A percentile compares a stretch with the other conserved stretches of the same genome.
Conservation (phyloP, 164 flowering plant species). For the Tinospora cordifolia region DNA sequence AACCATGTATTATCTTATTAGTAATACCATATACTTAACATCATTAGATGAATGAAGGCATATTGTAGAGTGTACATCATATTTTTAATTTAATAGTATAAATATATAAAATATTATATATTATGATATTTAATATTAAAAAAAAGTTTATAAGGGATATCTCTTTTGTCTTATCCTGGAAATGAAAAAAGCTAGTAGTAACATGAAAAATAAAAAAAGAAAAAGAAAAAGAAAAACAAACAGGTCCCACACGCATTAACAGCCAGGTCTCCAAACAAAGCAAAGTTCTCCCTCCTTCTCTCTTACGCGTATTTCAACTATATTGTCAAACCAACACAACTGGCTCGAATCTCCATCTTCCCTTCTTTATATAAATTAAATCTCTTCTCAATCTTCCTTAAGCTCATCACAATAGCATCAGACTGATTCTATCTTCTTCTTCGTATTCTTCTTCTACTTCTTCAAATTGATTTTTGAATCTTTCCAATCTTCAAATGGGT, state of each 20-base stretch:
- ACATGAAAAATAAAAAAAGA: neutral
- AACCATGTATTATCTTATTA: too few species aligned
- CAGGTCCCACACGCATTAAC: conserved; percentile 3
- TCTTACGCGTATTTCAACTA: neutral
- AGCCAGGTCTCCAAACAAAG: neutral
- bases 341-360: neutral
- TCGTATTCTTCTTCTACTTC: neutral
- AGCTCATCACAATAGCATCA: too few species aligned
- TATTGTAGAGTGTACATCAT: too few species aligned
- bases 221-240: neutral
- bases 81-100: too few species aligned
- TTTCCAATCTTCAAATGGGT: conserved; percentile 4
- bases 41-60: too few species aligned
- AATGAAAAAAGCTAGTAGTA: too few species aligned
- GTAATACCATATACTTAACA: too few species aligned
- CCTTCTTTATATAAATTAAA: neutral
- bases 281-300: neutral
- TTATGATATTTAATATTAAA: too few species aligned
- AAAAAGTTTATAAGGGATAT: too few species aligned
- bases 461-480: neutral
- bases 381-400: too few species aligned
- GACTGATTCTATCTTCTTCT: neutral
- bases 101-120: too few species aligned
- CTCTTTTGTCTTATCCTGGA: too few species aligned
- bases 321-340: neutral